Evolutionary conservation across 176 grass and related monocot species (phyloP).

Genomic region (Musa beccarii): DNA sequence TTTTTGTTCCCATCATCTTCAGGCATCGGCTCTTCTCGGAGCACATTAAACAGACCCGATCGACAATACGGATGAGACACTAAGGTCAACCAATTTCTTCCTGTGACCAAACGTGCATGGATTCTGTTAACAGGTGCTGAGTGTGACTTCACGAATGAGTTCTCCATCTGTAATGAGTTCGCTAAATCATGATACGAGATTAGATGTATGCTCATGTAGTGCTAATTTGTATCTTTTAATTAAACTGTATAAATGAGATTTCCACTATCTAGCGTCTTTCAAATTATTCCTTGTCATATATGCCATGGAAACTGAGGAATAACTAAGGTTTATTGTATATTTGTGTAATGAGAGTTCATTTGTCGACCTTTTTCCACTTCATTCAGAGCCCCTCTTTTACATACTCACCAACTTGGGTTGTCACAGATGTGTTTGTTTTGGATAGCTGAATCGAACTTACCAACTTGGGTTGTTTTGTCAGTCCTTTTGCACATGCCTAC

Average conservation of each 20-base stretch:
- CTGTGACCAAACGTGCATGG: not conserved
- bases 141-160: not conserved
- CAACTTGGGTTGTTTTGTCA: too few species aligned
- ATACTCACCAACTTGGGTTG: too few species aligned
- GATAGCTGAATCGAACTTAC: too few species aligned
- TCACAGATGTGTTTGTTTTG: too few species aligned
- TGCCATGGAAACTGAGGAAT: not conserved
- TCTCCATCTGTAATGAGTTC: not conserved
- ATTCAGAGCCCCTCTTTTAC: too few species aligned
- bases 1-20: not conserved
- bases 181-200: too few species aligned
- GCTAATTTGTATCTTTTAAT: too few species aligned
- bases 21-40: slow-evolving; percentile 20
- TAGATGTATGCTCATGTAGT: too few species aligned
- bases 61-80: not conserved
- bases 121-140: not conserved
- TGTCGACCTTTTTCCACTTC: too few species aligned
- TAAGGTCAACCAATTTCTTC: not conserved
- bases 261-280: not conserved
- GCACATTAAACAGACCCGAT: not conserved
- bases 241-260: too few species aligned
- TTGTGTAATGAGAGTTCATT: not conserved
- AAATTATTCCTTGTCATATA: not conserved
- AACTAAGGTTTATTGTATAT: not conserved
- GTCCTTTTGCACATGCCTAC: too few species aligned